phyloP scores from a whole-genome alignment of 2,329 filamentous ascomycete species.

The Botrytis byssoidea region DNA sequence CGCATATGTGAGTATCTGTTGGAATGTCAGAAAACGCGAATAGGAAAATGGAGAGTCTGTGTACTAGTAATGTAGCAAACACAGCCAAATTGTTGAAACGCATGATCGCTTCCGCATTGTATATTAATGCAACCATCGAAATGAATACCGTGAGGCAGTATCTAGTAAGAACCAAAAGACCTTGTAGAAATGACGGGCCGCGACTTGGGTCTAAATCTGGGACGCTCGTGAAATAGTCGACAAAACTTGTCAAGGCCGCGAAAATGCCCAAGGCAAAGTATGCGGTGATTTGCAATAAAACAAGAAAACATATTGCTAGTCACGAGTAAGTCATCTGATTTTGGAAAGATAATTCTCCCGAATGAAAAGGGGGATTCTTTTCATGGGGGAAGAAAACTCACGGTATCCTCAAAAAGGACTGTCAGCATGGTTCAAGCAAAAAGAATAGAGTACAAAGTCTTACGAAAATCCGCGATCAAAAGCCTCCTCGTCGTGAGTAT shows the following conservation, averaged over 20 bases:
- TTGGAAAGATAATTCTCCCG: background rate
- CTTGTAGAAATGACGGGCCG: background rate
- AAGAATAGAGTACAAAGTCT: conserved; percentile 20
- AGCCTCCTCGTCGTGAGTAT: conserved; percentile 26
- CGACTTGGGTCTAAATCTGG: conserved; percentile 5
- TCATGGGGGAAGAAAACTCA: background rate
- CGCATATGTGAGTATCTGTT: conserved; percentile 35
- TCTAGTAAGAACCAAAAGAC: conserved; percentile 4
- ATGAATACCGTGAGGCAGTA: conserved; percentile 7
- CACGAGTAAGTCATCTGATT: conserved; percentile 27
- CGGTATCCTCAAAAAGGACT: background rate
- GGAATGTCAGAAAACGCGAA: conserved; percentile 19
- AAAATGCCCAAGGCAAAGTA: conserved; percentile 27
- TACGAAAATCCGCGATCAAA: conserved; percentile 34
- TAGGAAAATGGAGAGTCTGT: background rate
- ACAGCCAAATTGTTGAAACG: conserved; percentile 32
- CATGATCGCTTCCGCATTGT: conserved; percentile 27
- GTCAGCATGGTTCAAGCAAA: conserved; percentile 1
- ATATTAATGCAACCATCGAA: conserved; percentile 16
- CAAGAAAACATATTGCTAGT: conserved; percentile 34
- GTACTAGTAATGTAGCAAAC: conserved; percentile 34
- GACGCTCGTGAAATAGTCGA: conserved; percentile 22
- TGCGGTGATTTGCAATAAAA: conserved; percentile 32
- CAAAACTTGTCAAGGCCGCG: conserved; percentile 21
- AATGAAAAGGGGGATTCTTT: background rate